These are phyloP conservation scores for Patellifolia procumbens DNA, from an alignment of 179 eudicot genomes.

Conservation along the genomic window DNA sequence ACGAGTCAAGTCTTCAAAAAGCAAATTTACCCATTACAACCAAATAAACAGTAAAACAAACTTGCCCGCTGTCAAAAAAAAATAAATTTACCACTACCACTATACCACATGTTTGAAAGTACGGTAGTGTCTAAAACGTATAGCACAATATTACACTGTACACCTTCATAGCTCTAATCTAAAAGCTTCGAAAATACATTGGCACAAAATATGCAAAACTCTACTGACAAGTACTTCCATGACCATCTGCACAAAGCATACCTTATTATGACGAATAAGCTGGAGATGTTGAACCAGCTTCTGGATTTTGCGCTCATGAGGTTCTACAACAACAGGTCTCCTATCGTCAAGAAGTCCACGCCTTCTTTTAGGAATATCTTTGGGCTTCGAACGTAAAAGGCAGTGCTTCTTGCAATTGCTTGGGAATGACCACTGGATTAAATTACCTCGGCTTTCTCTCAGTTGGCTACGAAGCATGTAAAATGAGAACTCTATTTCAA, in stretches of 20 bases:
- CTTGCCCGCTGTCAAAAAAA: too few species aligned
- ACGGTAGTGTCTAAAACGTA: not conserved
- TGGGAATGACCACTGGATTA: slow-evolving; percentile 80
- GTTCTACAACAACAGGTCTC: slow-evolving; percentile 78
- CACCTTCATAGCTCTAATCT: not conserved
- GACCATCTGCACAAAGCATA: slow-evolving; percentile 25
- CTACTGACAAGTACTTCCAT: not conserved
- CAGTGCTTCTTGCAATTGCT: slow-evolving; percentile 60
- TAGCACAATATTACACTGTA: too few species aligned
- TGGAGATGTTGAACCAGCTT: slow-evolving; percentile 59
- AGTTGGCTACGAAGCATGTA: slow-evolving; percentile 53
- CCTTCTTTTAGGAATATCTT: slow-evolving; percentile 51
- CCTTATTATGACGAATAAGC: slow-evolving; percentile 68
- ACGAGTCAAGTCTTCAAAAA: not conserved
- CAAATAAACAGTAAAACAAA: not conserved
- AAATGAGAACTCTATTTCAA: not conserved
- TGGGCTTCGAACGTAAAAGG: slow-evolving; percentile 87
- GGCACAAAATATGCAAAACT: slow-evolving; percentile 1
- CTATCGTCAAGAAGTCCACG: slow-evolving; percentile 40
- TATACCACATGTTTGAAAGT: not conserved
- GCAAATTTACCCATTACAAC: not conserved
- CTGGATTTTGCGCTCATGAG: slow-evolving; percentile 51
- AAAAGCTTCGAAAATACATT: not conserved
- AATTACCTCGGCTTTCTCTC: slow-evolving; percentile 73
- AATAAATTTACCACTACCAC: not conserved